A percentile compares a stretch with the other conserved stretches of the same genome.
phyloP scores from a whole-genome alignment of 208 protist species.

The Trypanosoma mega region DNA sequence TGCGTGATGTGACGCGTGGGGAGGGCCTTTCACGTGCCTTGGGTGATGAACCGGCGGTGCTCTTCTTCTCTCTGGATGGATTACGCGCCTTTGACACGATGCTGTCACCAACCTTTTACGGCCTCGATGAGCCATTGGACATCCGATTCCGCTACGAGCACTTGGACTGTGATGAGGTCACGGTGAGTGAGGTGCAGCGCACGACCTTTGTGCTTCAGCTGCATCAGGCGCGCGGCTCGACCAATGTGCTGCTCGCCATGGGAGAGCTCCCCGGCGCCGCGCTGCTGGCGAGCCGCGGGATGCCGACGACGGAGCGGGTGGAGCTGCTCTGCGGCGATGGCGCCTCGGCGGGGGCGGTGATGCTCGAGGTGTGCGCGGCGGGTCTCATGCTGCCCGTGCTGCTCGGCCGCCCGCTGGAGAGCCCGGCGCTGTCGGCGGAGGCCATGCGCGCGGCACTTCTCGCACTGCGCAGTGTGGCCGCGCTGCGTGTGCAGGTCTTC shows the following conservation, averaged over 20 bases:
- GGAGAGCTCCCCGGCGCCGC: constrained; percentile 60
- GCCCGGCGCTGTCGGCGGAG: constrained; percentile 29
- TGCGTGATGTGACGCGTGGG: constrained; percentile 48
- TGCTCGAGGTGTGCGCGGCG: constrained; percentile 54
- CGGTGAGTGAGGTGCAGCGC: constrained; percentile 43
- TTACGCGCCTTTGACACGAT: constrained; percentile 75
- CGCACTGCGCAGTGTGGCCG: constrained; percentile 60
- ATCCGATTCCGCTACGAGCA: constrained; percentile 71
- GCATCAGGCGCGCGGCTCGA: constrained; percentile 36
- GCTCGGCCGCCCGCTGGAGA: constrained; percentile 30
- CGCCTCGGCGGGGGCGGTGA: constrained; percentile 33
- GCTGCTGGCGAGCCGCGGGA: constrained; percentile 56
- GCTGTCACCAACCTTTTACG: constrained; percentile 65
- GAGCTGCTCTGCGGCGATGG: constrained; percentile 50
- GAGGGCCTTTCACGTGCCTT: constrained; percentile 29
- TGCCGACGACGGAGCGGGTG: constrained; percentile 41
- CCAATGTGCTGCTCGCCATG: constrained; percentile 65
- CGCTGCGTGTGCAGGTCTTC: constrained; percentile 78
- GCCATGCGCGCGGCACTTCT: constrained; percentile 55
- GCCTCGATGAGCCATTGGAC: constrained; percentile 56
- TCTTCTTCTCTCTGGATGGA: constrained; percentile 80
- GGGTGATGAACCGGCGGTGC: constrained; percentile 39
- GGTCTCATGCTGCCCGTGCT: constrained; percentile 73
- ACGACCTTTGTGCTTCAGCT: constrained; percentile 77
- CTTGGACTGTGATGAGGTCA: constrained; percentile 55